Conservation (phyloP, 2,329 filamentous ascomycete species). For the Hypoxylon sp. region DNA sequence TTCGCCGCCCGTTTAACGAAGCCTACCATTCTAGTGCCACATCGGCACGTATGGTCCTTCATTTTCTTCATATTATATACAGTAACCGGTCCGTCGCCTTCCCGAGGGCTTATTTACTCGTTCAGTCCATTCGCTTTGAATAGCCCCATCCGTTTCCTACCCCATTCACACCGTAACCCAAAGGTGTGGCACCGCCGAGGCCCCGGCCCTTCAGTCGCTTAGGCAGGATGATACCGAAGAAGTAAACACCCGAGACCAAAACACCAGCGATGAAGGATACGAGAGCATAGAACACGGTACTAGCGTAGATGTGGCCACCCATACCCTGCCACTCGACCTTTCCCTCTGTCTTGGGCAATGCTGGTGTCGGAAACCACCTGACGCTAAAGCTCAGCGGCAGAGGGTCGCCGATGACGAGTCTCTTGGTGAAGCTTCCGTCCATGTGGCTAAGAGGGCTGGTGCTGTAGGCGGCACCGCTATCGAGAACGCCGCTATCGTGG, state of each 20-base stretch:
- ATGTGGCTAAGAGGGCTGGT: conserved; percentile 74
- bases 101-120: neutral
- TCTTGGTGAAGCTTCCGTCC: conserved; percentile 61
- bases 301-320: conserved; percentile 70
- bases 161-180: conserved; percentile 64
- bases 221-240: conserved; percentile 67
- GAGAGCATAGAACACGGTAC: conserved; percentile 69
- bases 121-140: conserved; percentile 60
- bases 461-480: conserved; percentile 88
- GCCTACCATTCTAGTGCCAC: conserved; percentile 5
- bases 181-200: conserved; percentile 65
- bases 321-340: conserved; percentile 71
- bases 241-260: conserved; percentile 64
- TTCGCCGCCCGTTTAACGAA: too few relatives aligned
- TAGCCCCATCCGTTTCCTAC: conserved; percentile 69
- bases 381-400: conserved; percentile 82
- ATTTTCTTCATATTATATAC: conserved; percentile 26
- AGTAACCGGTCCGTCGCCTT: conserved; percentile 4
- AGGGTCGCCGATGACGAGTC: conserved; percentile 87
- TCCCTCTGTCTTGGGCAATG: conserved; percentile 73
- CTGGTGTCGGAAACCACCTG: conserved; percentile 83
- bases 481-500: conserved; percentile 79
- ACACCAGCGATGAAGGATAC: conserved; percentile 66
- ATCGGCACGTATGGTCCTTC: conserved; percentile 11
- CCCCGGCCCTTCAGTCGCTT: conserved; percentile 58